Percentiles rank a stretch among this genome's conserved stretches.
phyloP scores from a whole-genome alignment of 441 rosid species.

The Biscutella laevigata region DNA sequence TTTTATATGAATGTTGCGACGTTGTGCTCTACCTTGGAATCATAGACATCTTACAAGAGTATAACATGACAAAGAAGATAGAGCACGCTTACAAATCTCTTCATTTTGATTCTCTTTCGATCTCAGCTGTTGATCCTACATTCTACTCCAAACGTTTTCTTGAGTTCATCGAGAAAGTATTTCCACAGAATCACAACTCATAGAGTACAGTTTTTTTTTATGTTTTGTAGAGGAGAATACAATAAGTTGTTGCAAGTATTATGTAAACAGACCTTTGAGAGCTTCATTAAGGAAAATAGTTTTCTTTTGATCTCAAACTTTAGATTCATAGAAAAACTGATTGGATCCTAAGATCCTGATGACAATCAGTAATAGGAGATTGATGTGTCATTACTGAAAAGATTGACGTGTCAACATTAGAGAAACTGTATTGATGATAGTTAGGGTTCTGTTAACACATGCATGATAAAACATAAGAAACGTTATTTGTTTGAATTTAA shows the following conservation, averaged over 20 bases:
- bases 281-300: background rate
- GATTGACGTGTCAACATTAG: too few relatives aligned
- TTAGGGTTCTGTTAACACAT: too few relatives aligned
- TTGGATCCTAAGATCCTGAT: too few relatives aligned
- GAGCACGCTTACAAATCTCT: conserved; percentile 91
- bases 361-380: too few relatives aligned
- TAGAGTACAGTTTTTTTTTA: conserved; percentile 16
- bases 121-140: conserved; percentile 82
- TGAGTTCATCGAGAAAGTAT: conserved; percentile 69
- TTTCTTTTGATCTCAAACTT: too few relatives aligned
- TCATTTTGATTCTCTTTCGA: conserved; percentile 76
- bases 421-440: too few relatives aligned
- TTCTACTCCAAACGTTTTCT: conserved; percentile 81
- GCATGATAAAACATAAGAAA: too few relatives aligned
- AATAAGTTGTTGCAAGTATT: conserved; percentile 8
- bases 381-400: too few relatives aligned
- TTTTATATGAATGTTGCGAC: conserved; percentile 56
- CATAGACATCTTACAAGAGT: conserved; percentile 86
- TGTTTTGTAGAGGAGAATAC: conserved; percentile 9
- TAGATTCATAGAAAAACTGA: too few relatives aligned
- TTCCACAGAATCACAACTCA: conserved; percentile 39
- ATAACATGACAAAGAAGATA: conserved; percentile 80
- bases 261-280: conserved; percentile 4
- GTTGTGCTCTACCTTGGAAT: conserved; percentile 88
- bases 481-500: too few relatives aligned